Base-by-base conservation (phyloP, 225 moss, liverwort and hornwort species). In the Bryoerythrophyllum caledonicum region DNA sequence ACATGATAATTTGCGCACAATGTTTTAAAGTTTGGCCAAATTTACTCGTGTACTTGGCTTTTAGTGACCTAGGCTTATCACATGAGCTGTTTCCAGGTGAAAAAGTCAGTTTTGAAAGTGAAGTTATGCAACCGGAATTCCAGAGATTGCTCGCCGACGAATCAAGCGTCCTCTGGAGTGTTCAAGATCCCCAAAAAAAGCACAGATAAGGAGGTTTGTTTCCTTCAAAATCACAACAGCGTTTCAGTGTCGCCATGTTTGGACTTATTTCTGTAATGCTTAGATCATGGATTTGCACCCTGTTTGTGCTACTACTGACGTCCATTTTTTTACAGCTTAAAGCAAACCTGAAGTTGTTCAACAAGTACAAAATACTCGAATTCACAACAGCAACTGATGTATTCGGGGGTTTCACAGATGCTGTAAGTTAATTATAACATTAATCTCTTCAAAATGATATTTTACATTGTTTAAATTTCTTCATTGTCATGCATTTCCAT, bases 181-280 rank as follows among this genome's bases (percentile, higher is more conserved):
- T 72, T 97, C 54, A 87, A 84, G 68, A 76, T 97, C 27, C 89
- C 91, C 1, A 49, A 77, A 56, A 88, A 91, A 21, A 90, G 88
- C 79, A 93, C 93, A 65, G 94, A 93, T 48, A 74, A 85, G 15
- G 83, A 94, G 92, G 95, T 92, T 65, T 67, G 14, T 70, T 49
- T 19, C 6, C 6, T 16, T 46, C 1, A 48, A 48, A 48, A 17
- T 17, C 48, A 15, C 4, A 8, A 68, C 67, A 13, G 48, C 59
- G 10, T 79, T 74, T 30, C n/a, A n/a, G 32, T 32, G 32, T 37
- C 7, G 37, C 6, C 37, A 38, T 38, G 38, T 38, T 8, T 38
- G 38, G 38, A 38, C 8, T 10, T 10, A 34, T 34, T 4, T 6
- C 34, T 34, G 34, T 5, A 34, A n/a, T n/a, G n/a, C 6, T 34